Conservation (phyloP, 2,329 filamentous ascomycete genomes). For the Colletotrichum sp. region DNA sequence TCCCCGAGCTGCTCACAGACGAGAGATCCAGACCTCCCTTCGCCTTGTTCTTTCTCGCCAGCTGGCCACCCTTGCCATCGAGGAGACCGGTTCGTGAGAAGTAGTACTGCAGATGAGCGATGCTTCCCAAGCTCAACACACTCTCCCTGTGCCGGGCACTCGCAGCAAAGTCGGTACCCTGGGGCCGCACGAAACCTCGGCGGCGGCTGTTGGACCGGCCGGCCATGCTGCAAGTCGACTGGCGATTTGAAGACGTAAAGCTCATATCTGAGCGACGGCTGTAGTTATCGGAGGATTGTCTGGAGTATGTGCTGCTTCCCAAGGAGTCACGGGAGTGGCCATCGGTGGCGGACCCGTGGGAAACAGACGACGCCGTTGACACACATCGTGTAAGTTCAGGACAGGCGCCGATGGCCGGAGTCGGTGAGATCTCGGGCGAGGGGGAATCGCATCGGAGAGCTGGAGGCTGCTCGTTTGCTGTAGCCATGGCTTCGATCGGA, state of each 20-base stretch:
- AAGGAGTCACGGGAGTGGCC: conserved; percentile 58
- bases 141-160: conserved; percentile 91
- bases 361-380: conserved; percentile 66
- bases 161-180: conserved; percentile 86
- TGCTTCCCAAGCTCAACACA: conserved; percentile 94
- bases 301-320: conserved; percentile 62
- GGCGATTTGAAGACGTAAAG: conserved; percentile 40
- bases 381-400: conserved; percentile 67
- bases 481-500: conserved; percentile 32
- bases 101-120: conserved; percentile 97
- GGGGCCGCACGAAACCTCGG: conserved; percentile 86
- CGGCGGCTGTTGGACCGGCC: conserved; percentile 51
- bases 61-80: conserved; percentile 89
- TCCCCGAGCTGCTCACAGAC: conserved; percentile 36
- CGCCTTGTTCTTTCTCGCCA: conserved; percentile 74
- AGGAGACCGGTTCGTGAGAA: conserved; percentile 93
- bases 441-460: conserved; percentile 63
- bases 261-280: conserved; percentile 49
- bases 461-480: conserved; percentile 34
- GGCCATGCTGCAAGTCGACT: conserved; percentile 51
- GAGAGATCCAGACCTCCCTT: conserved; percentile 66
- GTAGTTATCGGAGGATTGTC: conserved; percentile 68
- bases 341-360: conserved; percentile 58
- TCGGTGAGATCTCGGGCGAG: conserved; percentile 67
- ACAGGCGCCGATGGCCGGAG: conserved; percentile 64